Evolutionary conservation across 768 basidiomycete genomes (phyloP).

Genomic region (Kwoniella heveanensis): DNA sequence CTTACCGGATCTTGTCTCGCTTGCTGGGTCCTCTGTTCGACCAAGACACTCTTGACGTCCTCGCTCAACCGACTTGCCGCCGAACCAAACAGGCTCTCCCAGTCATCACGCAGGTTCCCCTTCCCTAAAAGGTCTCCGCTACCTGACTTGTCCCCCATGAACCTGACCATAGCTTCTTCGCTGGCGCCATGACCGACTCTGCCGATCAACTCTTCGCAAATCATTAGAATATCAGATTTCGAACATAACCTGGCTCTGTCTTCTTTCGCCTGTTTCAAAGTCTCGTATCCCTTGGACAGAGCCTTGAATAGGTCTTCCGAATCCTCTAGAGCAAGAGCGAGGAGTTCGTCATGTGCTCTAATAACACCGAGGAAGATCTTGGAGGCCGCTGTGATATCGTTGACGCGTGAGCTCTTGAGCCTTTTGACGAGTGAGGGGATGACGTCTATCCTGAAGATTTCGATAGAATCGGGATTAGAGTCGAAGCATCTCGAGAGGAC

Average conservation of each 20-base stretch:
- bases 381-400: constrained; percentile 15
- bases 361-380: constrained; percentile 26
- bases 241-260: constrained; percentile 1
- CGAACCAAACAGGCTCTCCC: constrained; percentile 11
- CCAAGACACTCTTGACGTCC: constrained; percentile 22
- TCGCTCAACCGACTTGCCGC: constrained; percentile 11
- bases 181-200: constrained; percentile 17
- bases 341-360: constrained; percentile 41
- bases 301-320: constrained; percentile 36
- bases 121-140: not conserved
- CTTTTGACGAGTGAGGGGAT: constrained; percentile 26
- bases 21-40: constrained; percentile 17
- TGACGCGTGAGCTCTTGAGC: constrained; percentile 6
- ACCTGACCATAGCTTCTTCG: constrained; percentile 19
- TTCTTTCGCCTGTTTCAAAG: constrained; percentile 2
- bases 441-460: constrained; percentile 20
- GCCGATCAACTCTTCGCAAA: constrained; percentile 21
- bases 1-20: constrained; percentile 33
- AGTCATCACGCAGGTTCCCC: constrained; percentile 10
- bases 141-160: constrained; percentile 8
- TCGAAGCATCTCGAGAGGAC: constrained; percentile 50
- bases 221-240: constrained; percentile 33
- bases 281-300: constrained; percentile 23
- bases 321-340: constrained; percentile 30
- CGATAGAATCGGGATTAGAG: constrained; percentile 7